phyloP scores from a whole-genome alignment of 345 rosid genomes.

The Eucalyptus decipiens region DNA sequence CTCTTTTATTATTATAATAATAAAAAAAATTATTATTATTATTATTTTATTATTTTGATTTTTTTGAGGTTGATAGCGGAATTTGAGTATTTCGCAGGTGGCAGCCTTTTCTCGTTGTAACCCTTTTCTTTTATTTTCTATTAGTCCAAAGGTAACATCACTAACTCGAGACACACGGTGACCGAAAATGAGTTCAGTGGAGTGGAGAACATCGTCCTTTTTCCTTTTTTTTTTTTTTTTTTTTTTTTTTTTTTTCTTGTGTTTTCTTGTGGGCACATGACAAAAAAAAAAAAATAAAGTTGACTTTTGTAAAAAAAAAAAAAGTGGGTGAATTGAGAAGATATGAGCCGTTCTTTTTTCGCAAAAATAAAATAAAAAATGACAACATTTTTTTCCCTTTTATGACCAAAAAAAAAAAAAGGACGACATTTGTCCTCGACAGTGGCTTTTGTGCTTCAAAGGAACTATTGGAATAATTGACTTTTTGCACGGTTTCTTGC shows the following conservation, averaged over 20 bases:
- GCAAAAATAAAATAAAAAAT: neutral
- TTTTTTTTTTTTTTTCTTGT: neutral
- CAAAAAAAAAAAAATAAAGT: neutral
- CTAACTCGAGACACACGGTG: neutral
- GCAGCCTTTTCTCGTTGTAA: neutral
- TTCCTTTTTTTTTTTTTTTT: rapidly evolving
- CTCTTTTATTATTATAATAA: neutral
- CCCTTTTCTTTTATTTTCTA: neutral
- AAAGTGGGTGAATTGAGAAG: neutral
- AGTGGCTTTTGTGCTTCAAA: neutral
- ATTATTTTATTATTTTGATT: neutral
- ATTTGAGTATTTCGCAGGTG: neutral
- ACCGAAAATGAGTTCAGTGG: neutral
- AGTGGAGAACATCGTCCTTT: neutral
- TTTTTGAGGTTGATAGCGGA: neutral
- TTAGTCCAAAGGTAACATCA: neutral
- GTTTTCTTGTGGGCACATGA: neutral
- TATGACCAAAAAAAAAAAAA: too few species aligned
- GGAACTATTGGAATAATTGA: neutral
- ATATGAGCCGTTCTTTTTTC: neutral
- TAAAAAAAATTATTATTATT: neutral
- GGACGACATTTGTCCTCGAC: neutral
- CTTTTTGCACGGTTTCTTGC: neutral
- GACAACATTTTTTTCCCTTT: neutral
- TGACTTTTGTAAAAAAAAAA: neutral